Evolutionary conservation across 768 basidiomycete genomes (phyloP), one percentile per base, ranked within the genome.

Genomic region (Psilocybe tampanensis): DNA sequence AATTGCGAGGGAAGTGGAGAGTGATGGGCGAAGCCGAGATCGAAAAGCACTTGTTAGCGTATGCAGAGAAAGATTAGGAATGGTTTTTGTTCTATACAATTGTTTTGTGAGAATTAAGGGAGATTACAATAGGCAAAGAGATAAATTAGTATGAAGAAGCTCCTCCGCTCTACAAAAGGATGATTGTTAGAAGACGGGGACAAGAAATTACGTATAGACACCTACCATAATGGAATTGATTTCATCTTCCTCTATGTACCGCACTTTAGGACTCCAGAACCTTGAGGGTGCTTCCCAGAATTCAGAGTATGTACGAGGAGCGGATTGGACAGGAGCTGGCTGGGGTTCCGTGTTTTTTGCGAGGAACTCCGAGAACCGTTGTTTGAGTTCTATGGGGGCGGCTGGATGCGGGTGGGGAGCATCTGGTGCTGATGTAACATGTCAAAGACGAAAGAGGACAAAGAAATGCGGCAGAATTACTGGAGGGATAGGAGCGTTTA

Each of bases 11-110:
- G 26, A 68, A 79, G 52, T 94, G 92, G 92, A 82, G 92, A 32
- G 86, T 90, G 44, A 85, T 94, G 85, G 77, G 73, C 34, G 86
- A 90, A 67, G 80, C 71, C 19, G 92, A 94, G 72, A 86, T 94
- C 34, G 92, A 94, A 74, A 72, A 82, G 64, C 84, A 92, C 70
- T 70, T 94, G 70, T 74, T 92, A 49, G 93, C 92, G 54, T 94
- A 93, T 62, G 93, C 92, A 44, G 92, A 94, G 80, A 93, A 90
- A 72, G 92, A 94, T 72, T 29, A 51, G 19, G 36, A 39, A 6
- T 5, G 13, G 6, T 39, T 39, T 39, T 39, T 13, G n/a, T 13
- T 23, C 13, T 60, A 61, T 61, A 57, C 55, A 61, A 60, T 41
- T 44, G 42, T 53, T 43, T 49, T 44, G 43, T 36, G 48, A 43